Evolutionary conservation across 2,329 filamentous ascomycete species (phyloP).

Genomic region (Pyrenochaeta sp.): DNA sequence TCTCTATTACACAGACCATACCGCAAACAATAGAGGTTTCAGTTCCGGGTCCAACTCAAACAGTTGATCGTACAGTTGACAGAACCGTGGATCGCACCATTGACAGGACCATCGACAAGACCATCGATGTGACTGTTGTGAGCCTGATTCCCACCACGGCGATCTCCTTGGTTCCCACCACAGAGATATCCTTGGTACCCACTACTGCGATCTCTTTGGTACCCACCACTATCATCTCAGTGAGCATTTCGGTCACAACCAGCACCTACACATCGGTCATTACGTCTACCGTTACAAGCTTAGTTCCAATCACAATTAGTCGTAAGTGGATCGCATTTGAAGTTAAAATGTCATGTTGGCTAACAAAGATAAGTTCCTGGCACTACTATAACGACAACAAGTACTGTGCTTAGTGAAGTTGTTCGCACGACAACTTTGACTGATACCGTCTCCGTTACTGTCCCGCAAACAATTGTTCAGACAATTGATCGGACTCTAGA

Average conservation of each 20-base stretch:
- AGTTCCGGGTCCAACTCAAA: constrained; percentile 24
- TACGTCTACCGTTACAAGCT: constrained; percentile 4
- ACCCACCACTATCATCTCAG: too few species aligned
- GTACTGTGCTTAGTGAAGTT: constrained; percentile 18
- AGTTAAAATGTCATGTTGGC: background rate
- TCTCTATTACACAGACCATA: constrained; percentile 9
- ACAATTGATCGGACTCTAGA: constrained; percentile 6
- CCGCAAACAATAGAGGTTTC: constrained; percentile 8
- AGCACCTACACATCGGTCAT: too few species aligned
- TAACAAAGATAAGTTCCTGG: constrained; percentile 10
- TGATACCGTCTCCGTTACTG: constrained; percentile 9
- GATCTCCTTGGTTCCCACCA: constrained; percentile 9
- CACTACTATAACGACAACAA: constrained; percentile 15
- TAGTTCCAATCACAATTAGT: constrained; percentile 5
- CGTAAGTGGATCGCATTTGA: background rate
- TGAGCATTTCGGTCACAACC: constrained; percentile 10
- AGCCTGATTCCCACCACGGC: constrained; percentile 18
- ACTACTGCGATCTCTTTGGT: too few species aligned
- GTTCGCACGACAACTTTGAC: constrained; percentile 14
- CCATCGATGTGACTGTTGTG: constrained; percentile 13
- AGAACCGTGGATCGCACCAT: constrained; percentile 7
- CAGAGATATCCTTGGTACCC: too few species aligned
- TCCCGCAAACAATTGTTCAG: constrained; percentile 8
- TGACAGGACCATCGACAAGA: constrained; percentile 7
- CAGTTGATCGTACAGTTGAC: constrained; percentile 5